Evolutionary conservation across 2,329 filamentous ascomycete species (phyloP).

Genomic region (Pseudogymnoascus sp.): DNA sequence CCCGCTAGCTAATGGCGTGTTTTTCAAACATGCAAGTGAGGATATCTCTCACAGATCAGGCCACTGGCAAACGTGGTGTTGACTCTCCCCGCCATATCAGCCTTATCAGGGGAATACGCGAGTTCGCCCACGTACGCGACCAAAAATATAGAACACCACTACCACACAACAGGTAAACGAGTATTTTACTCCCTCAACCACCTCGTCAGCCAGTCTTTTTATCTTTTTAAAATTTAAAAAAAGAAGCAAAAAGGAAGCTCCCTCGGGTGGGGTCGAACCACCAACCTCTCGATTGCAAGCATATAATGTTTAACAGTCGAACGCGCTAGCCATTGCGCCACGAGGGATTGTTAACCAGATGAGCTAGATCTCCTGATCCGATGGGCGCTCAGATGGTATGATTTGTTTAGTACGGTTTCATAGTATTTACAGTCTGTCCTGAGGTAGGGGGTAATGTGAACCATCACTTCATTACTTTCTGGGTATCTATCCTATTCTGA

Average conservation of each 20-base stretch:
- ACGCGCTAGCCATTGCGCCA: constrained; percentile 10
- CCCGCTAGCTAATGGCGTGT: too few relatives aligned
- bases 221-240: background rate
- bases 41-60: background rate
- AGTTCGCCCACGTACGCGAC: constrained; percentile 2
- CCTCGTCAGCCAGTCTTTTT: background rate
- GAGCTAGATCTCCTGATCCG: too few relatives aligned
- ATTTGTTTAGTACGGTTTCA: too few relatives aligned
- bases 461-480: background rate
- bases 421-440: background rate
- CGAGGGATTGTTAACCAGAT: too few relatives aligned
- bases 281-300: constrained; percentile 9
- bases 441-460: background rate
- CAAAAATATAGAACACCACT: too few relatives aligned
- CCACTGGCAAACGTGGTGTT: background rate
- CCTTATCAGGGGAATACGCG: constrained; percentile 2
- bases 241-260: background rate
- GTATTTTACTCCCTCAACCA: background rate
- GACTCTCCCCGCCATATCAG: background rate
- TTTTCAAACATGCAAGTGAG: too few relatives aligned
- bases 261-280: constrained; percentile 9
- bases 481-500: background rate
- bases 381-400: too few relatives aligned
- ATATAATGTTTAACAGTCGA: constrained; percentile 7
- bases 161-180: background rate